Conservation (phyloP, 768 basidiomycete genomes). For the Phanerochaete sordida region DNA sequence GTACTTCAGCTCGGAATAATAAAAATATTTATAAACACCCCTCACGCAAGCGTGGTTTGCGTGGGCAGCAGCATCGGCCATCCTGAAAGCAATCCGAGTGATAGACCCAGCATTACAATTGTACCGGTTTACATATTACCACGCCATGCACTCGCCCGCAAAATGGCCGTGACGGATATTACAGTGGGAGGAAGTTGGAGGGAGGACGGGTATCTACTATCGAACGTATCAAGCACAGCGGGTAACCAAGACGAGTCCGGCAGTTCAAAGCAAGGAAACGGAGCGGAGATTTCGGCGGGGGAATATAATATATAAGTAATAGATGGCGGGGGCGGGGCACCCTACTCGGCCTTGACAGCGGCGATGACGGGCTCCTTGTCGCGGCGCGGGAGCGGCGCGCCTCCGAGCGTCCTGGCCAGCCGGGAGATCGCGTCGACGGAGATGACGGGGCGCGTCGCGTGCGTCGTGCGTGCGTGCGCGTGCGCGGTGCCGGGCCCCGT, state of each 20-base stretch:
- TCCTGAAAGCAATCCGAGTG: neutral
- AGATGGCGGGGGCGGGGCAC: neutral
- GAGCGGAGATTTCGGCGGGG: neutral
- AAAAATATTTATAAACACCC: no score
- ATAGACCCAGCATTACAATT: neutral
- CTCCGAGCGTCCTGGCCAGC: constrained; percentile 60
- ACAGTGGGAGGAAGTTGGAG: constrained; percentile 8
- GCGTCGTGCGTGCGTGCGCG: constrained; percentile 36
- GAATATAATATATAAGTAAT: neutral
- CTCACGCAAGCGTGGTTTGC: no score
- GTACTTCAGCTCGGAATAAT: constrained; percentile 74
- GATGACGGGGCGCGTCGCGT: constrained; percentile 61
- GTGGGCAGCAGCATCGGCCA: no score
- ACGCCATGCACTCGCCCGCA: neutral
- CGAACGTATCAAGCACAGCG: constrained; percentile 6
- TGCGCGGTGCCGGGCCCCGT: constrained; percentile 31
- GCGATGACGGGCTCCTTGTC: constrained; percentile 17
- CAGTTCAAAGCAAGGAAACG: constrained; percentile 2
- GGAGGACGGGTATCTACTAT: constrained; percentile 7
- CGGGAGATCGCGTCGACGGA: constrained; percentile 68
- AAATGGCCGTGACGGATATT: constrained; percentile 7
- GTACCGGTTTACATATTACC: constrained; percentile 4
- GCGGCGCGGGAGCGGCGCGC: constrained; percentile 11
- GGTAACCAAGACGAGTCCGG: constrained; percentile 5
- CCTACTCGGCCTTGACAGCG: constrained; percentile 18